Conservation (phyloP, 805 yeast species). For the Starmerella powellii region DNA sequence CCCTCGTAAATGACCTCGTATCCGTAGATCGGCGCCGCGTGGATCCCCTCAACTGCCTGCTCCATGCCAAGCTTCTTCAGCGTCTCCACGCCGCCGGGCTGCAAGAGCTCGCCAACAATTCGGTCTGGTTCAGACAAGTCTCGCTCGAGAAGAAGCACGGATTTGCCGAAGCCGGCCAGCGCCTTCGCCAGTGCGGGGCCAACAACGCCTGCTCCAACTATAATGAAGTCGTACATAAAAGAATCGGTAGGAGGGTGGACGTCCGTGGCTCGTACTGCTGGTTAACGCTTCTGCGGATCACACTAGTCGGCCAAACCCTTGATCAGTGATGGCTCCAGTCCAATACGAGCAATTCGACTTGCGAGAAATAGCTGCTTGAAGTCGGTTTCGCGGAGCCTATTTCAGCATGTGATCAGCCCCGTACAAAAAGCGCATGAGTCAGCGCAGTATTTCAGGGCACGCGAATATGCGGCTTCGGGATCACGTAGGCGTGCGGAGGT, state of each 20-base stretch:
- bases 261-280: too few species aligned
- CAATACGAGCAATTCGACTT: conserved; percentile 4
- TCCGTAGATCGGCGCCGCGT: conserved; percentile 66
- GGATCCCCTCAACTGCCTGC: conserved; percentile 59
- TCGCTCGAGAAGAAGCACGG: conserved; percentile 66
- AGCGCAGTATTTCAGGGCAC: too few species aligned
- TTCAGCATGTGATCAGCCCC: conserved; percentile 1
- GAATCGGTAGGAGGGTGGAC: too few species aligned
- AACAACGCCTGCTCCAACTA: conserved; percentile 97
- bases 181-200: conserved; percentile 91
- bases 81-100: conserved; percentile 91
- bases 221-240: conserved; percentile 57
- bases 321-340: background rate
- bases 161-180: conserved; percentile 79
- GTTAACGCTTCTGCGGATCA: too few species aligned
- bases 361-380: background rate
- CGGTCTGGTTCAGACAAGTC: conserved; percentile 90
- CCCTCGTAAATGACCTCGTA: conserved; percentile 64
- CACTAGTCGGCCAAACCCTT: background rate
- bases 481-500: too few species aligned
- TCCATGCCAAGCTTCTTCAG: conserved; percentile 72
- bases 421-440: background rate
- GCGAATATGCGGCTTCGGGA: background rate
- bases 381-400: background rate
- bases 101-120: conserved; percentile 93